Conservation (phyloP, 164 flowering plant genomes). For the Vitis labrusca region DNA sequence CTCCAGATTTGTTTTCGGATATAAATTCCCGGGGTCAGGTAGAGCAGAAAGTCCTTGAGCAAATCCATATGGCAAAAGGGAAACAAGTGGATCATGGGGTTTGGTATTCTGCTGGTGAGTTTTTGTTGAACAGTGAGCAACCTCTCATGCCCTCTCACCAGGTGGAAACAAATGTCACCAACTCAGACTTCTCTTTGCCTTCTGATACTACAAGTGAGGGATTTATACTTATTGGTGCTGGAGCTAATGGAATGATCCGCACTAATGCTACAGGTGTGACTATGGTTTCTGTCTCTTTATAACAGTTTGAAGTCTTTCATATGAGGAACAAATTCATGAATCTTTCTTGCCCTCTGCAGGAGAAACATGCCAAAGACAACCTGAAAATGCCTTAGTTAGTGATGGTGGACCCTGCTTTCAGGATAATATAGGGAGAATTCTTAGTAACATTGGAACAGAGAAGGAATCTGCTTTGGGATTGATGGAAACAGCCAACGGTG, state of each 20-base stretch:
- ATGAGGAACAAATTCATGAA: slow-evolving; percentile 24
- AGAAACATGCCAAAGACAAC: slow-evolving; percentile 22
- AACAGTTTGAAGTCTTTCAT: slow-evolving; percentile 11
- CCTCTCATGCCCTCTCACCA: slow-evolving; percentile 25
- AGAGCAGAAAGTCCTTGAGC: slow-evolving; percentile 26
- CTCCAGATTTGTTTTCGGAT: slow-evolving; percentile 64
- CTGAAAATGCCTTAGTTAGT: slow-evolving; percentile 12
- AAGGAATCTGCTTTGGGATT: slow-evolving; percentile 15
- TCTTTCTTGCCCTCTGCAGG: slow-evolving; percentile 12
- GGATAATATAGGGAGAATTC: slow-evolving; percentile 20
- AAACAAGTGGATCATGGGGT: slow-evolving; percentile 15
- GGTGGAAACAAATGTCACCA: slow-evolving; percentile 10
- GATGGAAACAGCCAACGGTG: slow-evolving; percentile 23
- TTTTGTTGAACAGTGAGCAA: slow-evolving; percentile 23
- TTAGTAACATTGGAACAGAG: slow-evolving; percentile 17
- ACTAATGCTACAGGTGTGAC: slow-evolving; percentile 17
- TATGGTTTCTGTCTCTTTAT: slow-evolving; percentile 12
- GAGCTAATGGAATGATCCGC: slow-evolving; percentile 8
- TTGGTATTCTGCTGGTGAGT: slow-evolving; percentile 9
- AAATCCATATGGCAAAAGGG: slow-evolving; percentile 20
- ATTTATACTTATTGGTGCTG: slow-evolving; percentile 23
- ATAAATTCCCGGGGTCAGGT: slow-evolving; percentile 28
- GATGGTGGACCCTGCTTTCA: slow-evolving; percentile 20
- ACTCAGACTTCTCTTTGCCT: slow-evolving; percentile 14
- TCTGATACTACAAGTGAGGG: slow-evolving; percentile 30